Evolutionary conservation across 306 rosid species (phyloP), one percentile per base, ranked within the genome.

Genomic region (Cyamopsis tetragonoloba): DNA sequence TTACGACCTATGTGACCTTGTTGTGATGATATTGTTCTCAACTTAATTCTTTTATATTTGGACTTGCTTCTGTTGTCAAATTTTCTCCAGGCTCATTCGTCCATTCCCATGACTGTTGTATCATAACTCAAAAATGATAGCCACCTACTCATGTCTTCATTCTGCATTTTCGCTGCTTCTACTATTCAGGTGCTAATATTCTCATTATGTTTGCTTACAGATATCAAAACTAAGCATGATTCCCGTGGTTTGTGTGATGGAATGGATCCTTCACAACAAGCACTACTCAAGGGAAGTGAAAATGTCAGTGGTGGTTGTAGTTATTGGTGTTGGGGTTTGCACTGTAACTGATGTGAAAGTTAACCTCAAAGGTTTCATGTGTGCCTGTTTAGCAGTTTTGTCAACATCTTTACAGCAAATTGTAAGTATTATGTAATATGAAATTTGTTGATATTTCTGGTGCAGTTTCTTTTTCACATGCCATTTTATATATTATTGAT

Each of bases 141-240:
- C 34, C 19, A 17, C 46, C 20, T 31, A 31, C 50, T 20, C 20
- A 35, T 70, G 24, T 53, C 32, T 66, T 49, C 51, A 41, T 23
- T 66, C 50, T 39, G 23, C 28, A 39, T 48, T 57, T 58, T 59
- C 61, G 32, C n/a, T 19, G 30, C 64, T 20, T 22, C 44, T n/a
- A 6, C 3, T 41, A 34, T 43, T 57, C 2, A 18, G 30, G 23
- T 71, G 35, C 50, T 71, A 46, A 72, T 38, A 66, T 58, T 54
- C 50, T 51, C 12, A 4, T 47, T 61, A 26, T 71, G 4, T 56
- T 3, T 65, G 30, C 47, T 15, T 4, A 14, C 87, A 92, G 98
- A 92, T 92, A 69, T 89, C 98, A 38, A 92, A 91, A 78, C 79
- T 91, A 32, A 91, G 98, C 89, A 91, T 91, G 98, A 91, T 91